These are phyloP conservation scores for Psophocarpus tetragonolobus DNA, from an alignment of 306 rosid genomes.

Conservation along the genomic window DNA sequence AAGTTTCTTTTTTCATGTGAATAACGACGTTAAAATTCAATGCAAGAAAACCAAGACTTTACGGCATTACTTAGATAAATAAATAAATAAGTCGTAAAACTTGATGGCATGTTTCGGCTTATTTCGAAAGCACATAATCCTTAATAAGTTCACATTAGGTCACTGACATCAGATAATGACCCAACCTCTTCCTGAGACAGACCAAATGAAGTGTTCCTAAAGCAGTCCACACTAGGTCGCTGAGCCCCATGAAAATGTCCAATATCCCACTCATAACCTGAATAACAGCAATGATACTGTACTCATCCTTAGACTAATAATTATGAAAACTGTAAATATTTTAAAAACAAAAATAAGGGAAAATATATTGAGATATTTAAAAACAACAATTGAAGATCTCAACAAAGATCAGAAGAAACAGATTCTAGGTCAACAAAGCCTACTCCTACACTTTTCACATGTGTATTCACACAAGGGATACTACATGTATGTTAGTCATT, in stretches of 20 bases:
- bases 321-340: constrained; percentile 4
- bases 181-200: constrained; percentile 68
- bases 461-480: neutral
- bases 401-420: neutral
- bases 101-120: constrained; percentile 27
- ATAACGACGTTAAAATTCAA: neutral
- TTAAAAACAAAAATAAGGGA: neutral
- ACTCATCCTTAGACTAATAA: constrained; percentile 37
- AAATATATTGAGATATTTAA: neutral
- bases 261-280: constrained; percentile 98
- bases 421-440: neutral
- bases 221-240: constrained; percentile 87
- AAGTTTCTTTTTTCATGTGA: neutral
- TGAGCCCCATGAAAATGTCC: constrained; percentile 84
- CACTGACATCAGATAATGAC: constrained; percentile 26
- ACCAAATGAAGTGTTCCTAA: constrained; percentile 93
- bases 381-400: constrained; percentile 2
- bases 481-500: neutral
- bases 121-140: constrained; percentile 17
- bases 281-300: constrained; percentile 38
- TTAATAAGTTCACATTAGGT: constrained; percentile 22
- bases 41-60: constrained; percentile 24
- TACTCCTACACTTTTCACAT: neutral
- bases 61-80: neutral
- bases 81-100: neutral